Conservation (phyloP, 768 basidiomycete species). For the Kwoniella dejecticola region DNA sequence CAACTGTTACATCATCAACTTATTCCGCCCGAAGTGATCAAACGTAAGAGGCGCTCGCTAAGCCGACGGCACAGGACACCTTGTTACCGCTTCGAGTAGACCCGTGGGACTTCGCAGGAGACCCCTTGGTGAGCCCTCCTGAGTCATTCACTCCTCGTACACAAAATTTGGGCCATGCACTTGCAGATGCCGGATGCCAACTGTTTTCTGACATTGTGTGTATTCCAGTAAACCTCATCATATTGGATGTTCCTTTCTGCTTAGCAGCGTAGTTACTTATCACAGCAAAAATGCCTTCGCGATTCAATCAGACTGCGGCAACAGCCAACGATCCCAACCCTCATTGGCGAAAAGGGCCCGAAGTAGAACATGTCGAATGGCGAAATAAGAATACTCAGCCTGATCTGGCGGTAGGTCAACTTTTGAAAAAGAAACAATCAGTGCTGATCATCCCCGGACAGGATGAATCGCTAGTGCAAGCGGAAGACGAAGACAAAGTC, state of each 20-base stretch:
- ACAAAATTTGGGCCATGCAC: neutral
- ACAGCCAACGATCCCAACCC: neutral
- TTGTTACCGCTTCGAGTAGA: neutral
- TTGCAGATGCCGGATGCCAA: neutral
- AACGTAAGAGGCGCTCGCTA: neutral
- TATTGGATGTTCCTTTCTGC: neutral
- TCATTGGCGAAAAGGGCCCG: conserved; percentile 6
- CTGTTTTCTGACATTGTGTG: neutral
- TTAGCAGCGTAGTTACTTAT: neutral
- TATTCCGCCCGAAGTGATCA: neutral
- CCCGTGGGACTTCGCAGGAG: neutral
- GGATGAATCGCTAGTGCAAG: conserved; percentile 21
- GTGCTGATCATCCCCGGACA: neutral
- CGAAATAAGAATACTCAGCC: conserved; percentile 1
- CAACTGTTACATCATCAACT: neutral
- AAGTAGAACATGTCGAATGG: conserved; percentile 12
- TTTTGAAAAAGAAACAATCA: neutral
- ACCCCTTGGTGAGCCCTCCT: neutral
- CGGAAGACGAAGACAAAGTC: conserved; percentile 25
- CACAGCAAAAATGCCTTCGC: neutral
- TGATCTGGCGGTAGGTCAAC: conserved; percentile 3
- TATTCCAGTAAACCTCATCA: neutral
- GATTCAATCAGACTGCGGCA: neutral
- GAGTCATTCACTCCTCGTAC: neutral
- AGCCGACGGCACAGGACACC: neutral